Conservation (phyloP, 768 basidiomycete species). For the Trametes sanguinea region DNA sequence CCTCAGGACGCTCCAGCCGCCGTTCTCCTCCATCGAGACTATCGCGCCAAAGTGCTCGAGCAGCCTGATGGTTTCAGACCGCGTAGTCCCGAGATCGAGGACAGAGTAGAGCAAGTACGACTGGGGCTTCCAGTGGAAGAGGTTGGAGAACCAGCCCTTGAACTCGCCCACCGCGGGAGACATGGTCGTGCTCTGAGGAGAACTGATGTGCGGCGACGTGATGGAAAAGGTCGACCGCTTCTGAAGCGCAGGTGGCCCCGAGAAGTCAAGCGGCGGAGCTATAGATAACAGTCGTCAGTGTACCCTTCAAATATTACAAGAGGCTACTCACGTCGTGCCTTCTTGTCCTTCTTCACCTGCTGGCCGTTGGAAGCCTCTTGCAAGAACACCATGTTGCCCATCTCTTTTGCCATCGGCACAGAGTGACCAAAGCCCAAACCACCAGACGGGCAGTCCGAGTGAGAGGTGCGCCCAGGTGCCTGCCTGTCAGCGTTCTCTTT, state of each 20-base stretch:
- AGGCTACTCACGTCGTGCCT: conserved; percentile 52
- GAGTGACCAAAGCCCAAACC: conserved; percentile 38
- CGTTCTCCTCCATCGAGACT: conserved; percentile 54
- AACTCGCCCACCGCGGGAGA: conserved; percentile 82
- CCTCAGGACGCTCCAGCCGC: conserved; percentile 45
- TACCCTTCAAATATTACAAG: no score
- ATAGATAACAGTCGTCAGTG: not conserved
- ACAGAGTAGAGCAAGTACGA: conserved; percentile 56
- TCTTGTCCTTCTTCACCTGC: conserved; percentile 51
- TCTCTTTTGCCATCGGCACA: conserved; percentile 47
- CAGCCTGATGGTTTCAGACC: conserved; percentile 61
- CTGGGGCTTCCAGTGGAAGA: conserved; percentile 89
- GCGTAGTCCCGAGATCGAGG: conserved; percentile 59
- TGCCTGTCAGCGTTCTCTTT: conserved; percentile 42
- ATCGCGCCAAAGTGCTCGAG: conserved; percentile 65
- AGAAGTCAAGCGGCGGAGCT: conserved; percentile 63
- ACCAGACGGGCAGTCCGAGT: conserved; percentile 28
- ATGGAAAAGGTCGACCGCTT: conserved; percentile 49
- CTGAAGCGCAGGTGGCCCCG: conserved; percentile 37
- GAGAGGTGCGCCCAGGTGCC: conserved; percentile 28
- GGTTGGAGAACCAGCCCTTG: conserved; percentile 92
- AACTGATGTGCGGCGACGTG: conserved; percentile 50
- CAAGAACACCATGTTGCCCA: conserved; percentile 49
- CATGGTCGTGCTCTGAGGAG: conserved; percentile 38
- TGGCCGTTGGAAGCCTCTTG: conserved; percentile 35